Evolutionary conservation across 306 rosid species (phyloP).

Genomic region (Abrus pulchellus): DNA sequence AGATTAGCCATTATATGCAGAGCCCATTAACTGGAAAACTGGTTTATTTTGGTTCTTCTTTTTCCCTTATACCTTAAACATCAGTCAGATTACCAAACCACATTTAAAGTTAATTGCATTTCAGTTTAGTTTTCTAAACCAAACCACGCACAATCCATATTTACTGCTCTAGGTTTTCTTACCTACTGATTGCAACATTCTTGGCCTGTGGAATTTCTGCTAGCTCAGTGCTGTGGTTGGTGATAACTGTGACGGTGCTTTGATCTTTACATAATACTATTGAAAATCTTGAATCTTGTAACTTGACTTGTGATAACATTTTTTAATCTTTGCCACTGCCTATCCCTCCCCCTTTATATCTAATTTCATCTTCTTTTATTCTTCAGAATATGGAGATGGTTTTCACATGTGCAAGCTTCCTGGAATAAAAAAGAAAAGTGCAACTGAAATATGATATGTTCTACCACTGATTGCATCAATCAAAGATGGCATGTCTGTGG

Average conservation of each 20-base stretch:
- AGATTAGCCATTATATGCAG: not conserved
- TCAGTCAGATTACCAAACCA: not conserved
- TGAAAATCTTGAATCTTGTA: not conserved
- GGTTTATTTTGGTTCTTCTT: not conserved
- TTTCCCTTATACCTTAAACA: not conserved
- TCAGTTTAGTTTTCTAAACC: not conserved
- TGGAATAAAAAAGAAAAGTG: slow-evolving; percentile 19
- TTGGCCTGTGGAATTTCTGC: not conserved
- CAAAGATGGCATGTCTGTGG: slow-evolving; percentile 4
- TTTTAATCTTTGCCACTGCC: not conserved
- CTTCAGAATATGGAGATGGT: slow-evolving; percentile 12
- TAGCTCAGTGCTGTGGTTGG: slow-evolving; percentile 3
- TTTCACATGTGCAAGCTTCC: slow-evolving; percentile 13
- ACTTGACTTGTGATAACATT: slow-evolving; percentile 1
- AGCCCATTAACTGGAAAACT: not conserved
- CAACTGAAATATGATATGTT: slow-evolving; percentile 24
- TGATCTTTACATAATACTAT: not conserved
- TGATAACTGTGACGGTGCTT: not conserved
- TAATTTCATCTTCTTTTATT: slow-evolving; percentile 24
- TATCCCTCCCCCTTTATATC: not conserved
- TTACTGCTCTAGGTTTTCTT: not conserved
- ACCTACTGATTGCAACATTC: not conserved
- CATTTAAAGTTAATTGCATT: not conserved
- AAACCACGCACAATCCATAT: not conserved
- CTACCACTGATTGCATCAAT: slow-evolving; percentile 2